phyloP scores from a whole-genome alignment of 352 stramenopile species.

The Nothophytophthora sp. region DNA sequence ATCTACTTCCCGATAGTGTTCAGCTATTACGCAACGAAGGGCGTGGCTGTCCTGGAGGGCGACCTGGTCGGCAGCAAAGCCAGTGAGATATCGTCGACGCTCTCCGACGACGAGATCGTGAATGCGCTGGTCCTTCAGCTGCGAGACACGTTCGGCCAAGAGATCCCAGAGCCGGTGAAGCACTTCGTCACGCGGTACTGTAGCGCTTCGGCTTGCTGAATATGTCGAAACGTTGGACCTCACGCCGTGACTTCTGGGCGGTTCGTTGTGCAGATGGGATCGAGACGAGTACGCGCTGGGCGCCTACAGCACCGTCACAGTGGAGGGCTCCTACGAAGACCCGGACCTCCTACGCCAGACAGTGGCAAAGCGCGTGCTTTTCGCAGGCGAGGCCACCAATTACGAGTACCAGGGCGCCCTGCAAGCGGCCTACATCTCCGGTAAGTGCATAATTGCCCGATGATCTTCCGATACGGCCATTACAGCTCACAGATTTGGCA shows the following conservation, averaged over 20 bases:
- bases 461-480: too few species aligned
- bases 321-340: slow-evolving; percentile 56
- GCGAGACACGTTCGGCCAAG: slow-evolving; percentile 33
- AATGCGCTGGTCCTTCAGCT: slow-evolving; percentile 38
- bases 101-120: slow-evolving; percentile 43
- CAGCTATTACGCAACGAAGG: slow-evolving; percentile 51
- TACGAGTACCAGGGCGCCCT: slow-evolving; percentile 71
- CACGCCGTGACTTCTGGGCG: background rate
- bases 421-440: slow-evolving; percentile 69
- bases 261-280: slow-evolving; percentile 41
- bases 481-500: too few species aligned
- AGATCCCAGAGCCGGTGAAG: slow-evolving; percentile 30
- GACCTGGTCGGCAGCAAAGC: slow-evolving; percentile 50
- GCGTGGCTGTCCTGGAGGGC: slow-evolving; percentile 47
- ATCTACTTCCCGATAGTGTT: slow-evolving; percentile 59
- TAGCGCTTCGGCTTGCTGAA: background rate
- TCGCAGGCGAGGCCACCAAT: slow-evolving; percentile 69
- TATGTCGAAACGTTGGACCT: background rate
- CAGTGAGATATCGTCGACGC: slow-evolving; percentile 22
- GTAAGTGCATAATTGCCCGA: too few species aligned
- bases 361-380: slow-evolving; percentile 46
- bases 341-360: slow-evolving; percentile 49
- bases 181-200: slow-evolving; percentile 51
- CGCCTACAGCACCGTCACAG: slow-evolving; percentile 62
- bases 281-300: slow-evolving; percentile 51